A percentile compares a stretch with the other conserved stretches of the same genome.
Evolutionary conservation across 441 rosid genomes (phyloP).

Genomic region (Hura crepitans): DNA sequence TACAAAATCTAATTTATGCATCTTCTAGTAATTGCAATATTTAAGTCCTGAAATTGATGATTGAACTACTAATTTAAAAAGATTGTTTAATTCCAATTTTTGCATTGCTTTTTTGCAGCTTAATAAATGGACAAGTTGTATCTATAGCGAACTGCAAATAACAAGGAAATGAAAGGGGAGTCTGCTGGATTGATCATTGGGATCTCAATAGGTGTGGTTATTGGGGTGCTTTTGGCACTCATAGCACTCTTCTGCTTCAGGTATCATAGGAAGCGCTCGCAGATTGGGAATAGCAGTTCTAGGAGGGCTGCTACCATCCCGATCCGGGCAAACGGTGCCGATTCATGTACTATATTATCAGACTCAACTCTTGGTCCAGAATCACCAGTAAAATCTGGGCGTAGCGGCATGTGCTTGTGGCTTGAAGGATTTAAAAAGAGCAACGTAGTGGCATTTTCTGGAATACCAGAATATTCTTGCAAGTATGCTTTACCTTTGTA

Average conservation of each 20-base stretch:
- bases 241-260: conserved; percentile 54
- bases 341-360: conserved; percentile 62
- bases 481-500: conserved; percentile 47
- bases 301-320: conserved; percentile 72
- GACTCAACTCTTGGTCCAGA: conserved; percentile 87
- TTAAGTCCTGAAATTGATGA: conserved; percentile 5
- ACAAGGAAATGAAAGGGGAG: conserved; percentile 64
- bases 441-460: conserved; percentile 62
- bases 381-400: conserved; percentile 70
- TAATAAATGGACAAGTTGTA: conserved; percentile 40
- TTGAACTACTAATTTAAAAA: conserved; percentile 8
- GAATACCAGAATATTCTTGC: conserved; percentile 88
- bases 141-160: conserved; percentile 28
- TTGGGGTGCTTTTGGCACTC: conserved; percentile 80
- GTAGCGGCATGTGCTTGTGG: conserved; percentile 61
- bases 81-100: conserved; percentile 4
- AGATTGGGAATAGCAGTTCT: conserved; percentile 80
- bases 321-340: conserved; percentile 73
- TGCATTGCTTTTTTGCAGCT: conserved; percentile 31
- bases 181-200: conserved; percentile 83
- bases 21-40: conserved; percentile 6
- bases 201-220: conserved; percentile 84
- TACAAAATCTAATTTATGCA: not conserved
- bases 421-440: conserved; percentile 66
- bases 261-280: conserved; percentile 76